Base-by-base conservation (phyloP, 2,329 filamentous ascomycete genomes). In the Scopulariopsis brevicaulis region DNA sequence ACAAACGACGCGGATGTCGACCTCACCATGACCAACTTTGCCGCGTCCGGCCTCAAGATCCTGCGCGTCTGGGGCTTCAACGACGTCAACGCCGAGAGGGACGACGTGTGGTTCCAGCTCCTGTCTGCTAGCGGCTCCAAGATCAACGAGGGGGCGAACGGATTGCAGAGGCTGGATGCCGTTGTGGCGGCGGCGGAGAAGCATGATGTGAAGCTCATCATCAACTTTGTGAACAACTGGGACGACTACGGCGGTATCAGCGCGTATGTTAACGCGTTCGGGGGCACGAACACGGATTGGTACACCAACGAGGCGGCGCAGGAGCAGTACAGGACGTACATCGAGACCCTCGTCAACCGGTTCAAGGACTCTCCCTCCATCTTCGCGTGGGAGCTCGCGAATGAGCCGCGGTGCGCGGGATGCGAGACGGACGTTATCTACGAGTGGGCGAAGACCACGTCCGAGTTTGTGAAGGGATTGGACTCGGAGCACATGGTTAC, bases 151-250 rank as follows among this genome's bases (percentile, higher is more conserved):
- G 83, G 81, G 6, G 65, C 74, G 15, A 73, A 85, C 63, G 84
- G 85, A 1, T 76, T 87, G 2, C 76, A 84, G 67, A 63, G 64
- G 5, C 77, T 88, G 6, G 85, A 88, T 63, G 81, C 80, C 54
- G 82, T 87, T 1, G 83, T 87, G 54, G 66, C 75, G 25, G 73
- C 79, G 0, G 84, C 83, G 1, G 82, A 84, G 68, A 72, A 73
- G 51, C 74, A 80, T 58, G 80, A 78, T 4, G 74, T 87, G 63
- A 85, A 85, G 67, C 70, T 87, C 15, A 83, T 87, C 62, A 78
- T 84, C 66, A 79, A 82, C 63, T 82, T 85, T 40, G 81, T 86
- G 53, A 87, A 87, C 69, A 84, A 87, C 69, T 87, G 84, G 83
- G 72, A 73, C 50, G 84, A 87, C 64, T 86, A 84, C 35, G 85